These are phyloP conservation scores for Yarrowia alimentaria DNA, from an alignment of 805 yeast species.

Conservation along the genomic window DNA sequence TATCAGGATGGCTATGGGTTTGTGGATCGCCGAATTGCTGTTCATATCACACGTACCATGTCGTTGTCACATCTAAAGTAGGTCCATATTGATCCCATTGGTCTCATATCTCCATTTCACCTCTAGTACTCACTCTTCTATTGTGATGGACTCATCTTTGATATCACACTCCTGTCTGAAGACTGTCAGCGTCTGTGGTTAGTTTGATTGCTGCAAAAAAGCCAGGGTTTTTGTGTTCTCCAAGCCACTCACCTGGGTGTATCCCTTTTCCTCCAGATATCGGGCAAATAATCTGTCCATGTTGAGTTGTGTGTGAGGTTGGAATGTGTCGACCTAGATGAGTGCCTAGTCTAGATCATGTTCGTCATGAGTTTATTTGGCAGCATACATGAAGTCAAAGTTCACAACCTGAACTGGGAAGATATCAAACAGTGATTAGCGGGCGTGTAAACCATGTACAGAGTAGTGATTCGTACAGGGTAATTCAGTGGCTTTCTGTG, in stretches of 20 bases:
- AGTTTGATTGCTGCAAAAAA: background rate
- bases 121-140: conserved; percentile 19
- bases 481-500: too few relatives aligned
- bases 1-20: too few relatives aligned
- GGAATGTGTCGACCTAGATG: too few relatives aligned
- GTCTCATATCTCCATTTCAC: too few relatives aligned
- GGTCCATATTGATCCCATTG: too few relatives aligned
- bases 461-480: background rate
- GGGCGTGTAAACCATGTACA: background rate
- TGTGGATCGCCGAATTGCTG: too few relatives aligned
- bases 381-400: too few relatives aligned
- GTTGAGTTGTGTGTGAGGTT: background rate
- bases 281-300: conserved; percentile 14
- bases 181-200: conserved; percentile 18
- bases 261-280: conserved; percentile 15
- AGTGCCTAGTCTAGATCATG: too few relatives aligned
- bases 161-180: conserved; percentile 15
- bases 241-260: conserved; percentile 11
- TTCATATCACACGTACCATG: too few relatives aligned
- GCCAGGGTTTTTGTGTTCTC: background rate
- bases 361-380: background rate
- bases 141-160: conserved; percentile 9
- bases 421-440: too few relatives aligned
- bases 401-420: too few relatives aligned
- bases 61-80: too few relatives aligned